Evolutionary conservation across 768 basidiomycete genomes (phyloP).

Genomic region (Leccinum barrowsii): DNA sequence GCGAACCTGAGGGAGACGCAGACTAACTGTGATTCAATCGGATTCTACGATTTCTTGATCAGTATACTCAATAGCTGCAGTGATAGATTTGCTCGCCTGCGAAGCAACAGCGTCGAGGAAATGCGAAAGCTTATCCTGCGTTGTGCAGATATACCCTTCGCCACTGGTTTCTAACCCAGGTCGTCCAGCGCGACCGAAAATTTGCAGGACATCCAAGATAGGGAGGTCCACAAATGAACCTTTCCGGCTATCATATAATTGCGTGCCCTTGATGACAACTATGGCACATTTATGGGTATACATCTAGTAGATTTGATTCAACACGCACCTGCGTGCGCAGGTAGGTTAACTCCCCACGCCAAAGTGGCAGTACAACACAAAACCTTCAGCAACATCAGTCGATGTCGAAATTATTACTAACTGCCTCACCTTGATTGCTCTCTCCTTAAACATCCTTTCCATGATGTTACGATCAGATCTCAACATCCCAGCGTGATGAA

Average conservation of each 20-base stretch:
- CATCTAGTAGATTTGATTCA: conserved; percentile 4
- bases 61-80: not conserved
- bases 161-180: conserved; percentile 88
- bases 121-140: conserved; percentile 87
- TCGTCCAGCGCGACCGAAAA: conserved; percentile 94
- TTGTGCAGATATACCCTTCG: conserved; percentile 95
- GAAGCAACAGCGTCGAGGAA: conserved; percentile 87
- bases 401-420: not conserved
- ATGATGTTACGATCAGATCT: conserved; percentile 91
- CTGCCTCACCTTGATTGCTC: conserved; percentile 76
- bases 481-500: conserved; percentile 98
- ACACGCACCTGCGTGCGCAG: conserved; percentile 85
- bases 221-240: conserved; percentile 92
- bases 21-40: conserved; percentile 91
- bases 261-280: conserved; percentile 97
- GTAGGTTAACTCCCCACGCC: conserved; percentile 99
- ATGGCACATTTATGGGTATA: conserved; percentile 7
- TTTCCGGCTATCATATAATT: conserved; percentile 88
- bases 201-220: conserved; percentile 92
- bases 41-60: conserved; percentile 49
- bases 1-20: not conserved
- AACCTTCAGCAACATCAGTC: conserved; percentile 50
- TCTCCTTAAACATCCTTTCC: conserved; percentile 89
- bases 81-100: conserved; percentile 50
- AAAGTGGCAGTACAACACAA: conserved; percentile 97